These are phyloP conservation scores for Canavalia gladiata DNA, from an alignment of 306 rosid genomes.

Conservation along the genomic window DNA sequence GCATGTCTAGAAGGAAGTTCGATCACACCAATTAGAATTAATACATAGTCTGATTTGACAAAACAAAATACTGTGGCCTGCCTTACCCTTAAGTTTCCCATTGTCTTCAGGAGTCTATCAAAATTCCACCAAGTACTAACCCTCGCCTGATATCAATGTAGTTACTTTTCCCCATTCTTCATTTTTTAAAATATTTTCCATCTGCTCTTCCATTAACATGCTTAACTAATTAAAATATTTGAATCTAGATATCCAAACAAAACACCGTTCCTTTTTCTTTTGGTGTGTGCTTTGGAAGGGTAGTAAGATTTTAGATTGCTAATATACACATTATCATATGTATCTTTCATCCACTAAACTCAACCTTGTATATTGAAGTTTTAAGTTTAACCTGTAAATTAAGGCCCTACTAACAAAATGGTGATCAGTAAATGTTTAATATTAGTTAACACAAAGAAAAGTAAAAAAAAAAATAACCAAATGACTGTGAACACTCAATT, in stretches of 20 bases:
- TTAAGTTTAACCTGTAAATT: conserved; percentile 1
- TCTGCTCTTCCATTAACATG: not conserved
- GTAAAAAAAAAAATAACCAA: not conserved
- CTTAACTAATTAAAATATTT: conserved; percentile 7
- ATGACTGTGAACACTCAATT: too few species aligned
- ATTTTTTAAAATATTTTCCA: conserved; percentile 1
- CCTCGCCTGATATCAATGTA: not conserved
- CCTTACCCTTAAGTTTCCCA: not conserved
- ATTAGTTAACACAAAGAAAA: not conserved
- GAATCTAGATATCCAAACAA: conserved; percentile 19
- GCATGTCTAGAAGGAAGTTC: conserved; percentile 14
- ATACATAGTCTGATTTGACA: conserved; percentile 14
- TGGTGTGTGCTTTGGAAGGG: not conserved
- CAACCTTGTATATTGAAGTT: not conserved
- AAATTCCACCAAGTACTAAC: conserved; percentile 22
- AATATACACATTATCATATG: not conserved
- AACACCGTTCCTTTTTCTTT: not conserved
- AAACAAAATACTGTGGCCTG: conserved; percentile 30
- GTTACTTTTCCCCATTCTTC: conserved; percentile 2
- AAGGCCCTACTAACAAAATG: conserved; percentile 23
- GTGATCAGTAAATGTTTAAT: conserved; percentile 7
- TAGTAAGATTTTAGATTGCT: not conserved
- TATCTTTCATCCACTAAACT: conserved; percentile 24
- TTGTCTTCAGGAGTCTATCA: conserved; percentile 22
- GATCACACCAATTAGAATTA: not conserved